Base-by-base conservation (phyloP, 83 land plant genomes). In the Picea abies region DNA sequence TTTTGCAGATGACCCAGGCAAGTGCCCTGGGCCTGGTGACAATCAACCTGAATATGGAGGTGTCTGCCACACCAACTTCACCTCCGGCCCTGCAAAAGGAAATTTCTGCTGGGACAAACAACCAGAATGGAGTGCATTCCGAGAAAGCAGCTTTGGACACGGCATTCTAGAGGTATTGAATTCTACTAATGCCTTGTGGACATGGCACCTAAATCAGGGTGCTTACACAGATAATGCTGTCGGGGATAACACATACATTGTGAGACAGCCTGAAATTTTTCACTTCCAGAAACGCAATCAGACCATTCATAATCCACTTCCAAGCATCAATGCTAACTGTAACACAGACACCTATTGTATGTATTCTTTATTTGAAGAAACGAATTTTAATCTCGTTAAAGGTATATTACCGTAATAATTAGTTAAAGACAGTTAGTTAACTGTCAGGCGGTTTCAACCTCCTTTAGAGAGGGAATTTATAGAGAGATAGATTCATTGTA, bases 111-210 rank as follows among this genome's bases (percentile, higher is more conserved):
- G 99, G 99, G 96, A 93, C 71, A 63, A 80, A 58, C 99, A 97
- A 83, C 99, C 99, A 61, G 93, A 91, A 29, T 97, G 95, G 91
- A 97, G 99, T 86, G 99, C 99, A 56, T 93, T 86, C 61, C 86
- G 99, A 79, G 99, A 97, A 49, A 90, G 90, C 84, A 97, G 99
- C 86, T 97, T 97, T 84, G 99, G 99, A 10, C 99, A 97, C 86
- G 99, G 99, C 20, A 97, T 97, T 62, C 85, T 97, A 0, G 99
- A 96, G 98, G 94, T 96, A 22, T 83, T 86, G 62, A 96, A 94
- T 80, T 90, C 94, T 52, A 95, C 98, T 16, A 83, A 90, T 85
- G 94, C 95, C n/a, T 82, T 96, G 58, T 96, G 99, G 99, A 95
- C 98, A 23, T 95, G 99, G 99, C 91, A 95, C 80, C 82, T 96